Evolutionary conservation across 129 eudicot species (phyloP).

Genomic region (Lonicera japonica): DNA sequence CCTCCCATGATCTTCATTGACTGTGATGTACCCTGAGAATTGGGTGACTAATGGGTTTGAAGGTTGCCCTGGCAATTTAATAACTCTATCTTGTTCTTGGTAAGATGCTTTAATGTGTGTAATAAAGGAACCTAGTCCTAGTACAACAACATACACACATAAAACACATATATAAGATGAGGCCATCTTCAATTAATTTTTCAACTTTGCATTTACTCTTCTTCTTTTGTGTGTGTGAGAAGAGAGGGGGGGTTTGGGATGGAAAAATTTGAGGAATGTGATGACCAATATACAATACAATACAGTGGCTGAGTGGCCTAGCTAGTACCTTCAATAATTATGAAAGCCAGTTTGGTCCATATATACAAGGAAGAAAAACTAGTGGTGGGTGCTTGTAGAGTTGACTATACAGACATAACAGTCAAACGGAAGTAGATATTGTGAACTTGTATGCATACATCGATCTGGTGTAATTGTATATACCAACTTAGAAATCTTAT

Average conservation of each 20-base stretch:
- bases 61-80: conserved; percentile 53
- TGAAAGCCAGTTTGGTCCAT: no score
- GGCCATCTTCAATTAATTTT: not conserved
- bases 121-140: conserved; percentile 17
- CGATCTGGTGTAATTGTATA: no score
- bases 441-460: no score
- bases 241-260: not conserved
- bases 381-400: no score
- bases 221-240: not conserved
- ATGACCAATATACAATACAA: no score
- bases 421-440: no score
- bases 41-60: conserved; percentile 40
- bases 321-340: no score
- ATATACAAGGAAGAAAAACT: no score
- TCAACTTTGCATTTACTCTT: conserved; percentile 13
- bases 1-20: conserved; percentile 54
- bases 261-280: no score
- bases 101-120: conserved; percentile 23
- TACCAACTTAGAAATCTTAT: no score
- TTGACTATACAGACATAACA: no score
- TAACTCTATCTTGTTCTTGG: conserved; percentile 39
- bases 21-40: conserved; percentile 54
- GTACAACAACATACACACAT: not conserved
- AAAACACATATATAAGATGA: conserved; percentile 4
- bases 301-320: no score